These are phyloP conservation scores for Solanum commersonii DNA, from an alignment of 257 asterid species.

Conservation along the genomic window DNA sequence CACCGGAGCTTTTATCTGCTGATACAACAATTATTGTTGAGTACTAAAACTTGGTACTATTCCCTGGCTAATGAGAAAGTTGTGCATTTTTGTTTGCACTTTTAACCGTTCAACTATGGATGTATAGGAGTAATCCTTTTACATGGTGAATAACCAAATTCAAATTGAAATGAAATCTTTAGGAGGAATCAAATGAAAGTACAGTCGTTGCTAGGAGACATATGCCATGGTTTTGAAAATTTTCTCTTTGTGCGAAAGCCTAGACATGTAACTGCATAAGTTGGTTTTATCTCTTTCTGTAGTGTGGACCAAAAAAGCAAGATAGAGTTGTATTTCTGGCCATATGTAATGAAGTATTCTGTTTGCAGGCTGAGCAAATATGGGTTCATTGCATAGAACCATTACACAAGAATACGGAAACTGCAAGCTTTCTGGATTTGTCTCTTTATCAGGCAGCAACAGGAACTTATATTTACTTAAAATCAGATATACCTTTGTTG, in stretches of 20 bases:
- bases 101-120: neutral
- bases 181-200: neutral
- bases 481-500: constrained; percentile 15
- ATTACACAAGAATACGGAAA: constrained; percentile 19
- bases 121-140: neutral
- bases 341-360: neutral
- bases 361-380: constrained; percentile 33
- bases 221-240: neutral
- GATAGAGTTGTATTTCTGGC: neutral
- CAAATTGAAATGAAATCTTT: neutral
- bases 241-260: neutral
- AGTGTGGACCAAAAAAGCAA: neutral
- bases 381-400: constrained; percentile 33
- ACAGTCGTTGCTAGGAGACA: neutral
- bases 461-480: neutral
- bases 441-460: constrained; percentile 3
- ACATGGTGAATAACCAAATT: neutral
- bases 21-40: neutral
- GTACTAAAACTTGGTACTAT: neutral
- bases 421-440: constrained; percentile 11
- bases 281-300: neutral
- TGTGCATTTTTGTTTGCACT: neutral
- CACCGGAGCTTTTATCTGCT: neutral
- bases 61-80: neutral
- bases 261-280: neutral